Percentiles rank a stretch among this genome's conserved stretches.
phyloP scores from a whole-genome alignment of 495 filamentous ascomycete genomes.

The Xylaria sp. region DNA sequence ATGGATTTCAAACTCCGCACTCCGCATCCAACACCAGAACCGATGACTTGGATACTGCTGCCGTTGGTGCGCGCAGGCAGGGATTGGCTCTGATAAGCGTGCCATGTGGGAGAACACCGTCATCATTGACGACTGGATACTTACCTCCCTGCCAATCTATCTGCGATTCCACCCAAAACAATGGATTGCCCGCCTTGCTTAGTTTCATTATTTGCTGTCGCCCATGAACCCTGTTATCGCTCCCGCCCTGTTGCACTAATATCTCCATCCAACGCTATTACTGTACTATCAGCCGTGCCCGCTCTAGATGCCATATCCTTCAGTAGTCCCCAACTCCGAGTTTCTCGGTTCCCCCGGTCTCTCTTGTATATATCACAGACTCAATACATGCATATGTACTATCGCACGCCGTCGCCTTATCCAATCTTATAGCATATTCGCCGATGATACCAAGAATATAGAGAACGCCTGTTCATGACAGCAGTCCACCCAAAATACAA shows the following conservation, averaged over 20 bases:
- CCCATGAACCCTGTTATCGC: neutral
- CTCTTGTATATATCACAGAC: neutral
- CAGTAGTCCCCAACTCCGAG: constrained; percentile 1
- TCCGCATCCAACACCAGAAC: neutral
- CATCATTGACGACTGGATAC: constrained; percentile 7
- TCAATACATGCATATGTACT: neutral
- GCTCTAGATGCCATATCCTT: constrained; percentile 4
- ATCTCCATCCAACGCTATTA: neutral
- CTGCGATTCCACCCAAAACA: neutral
- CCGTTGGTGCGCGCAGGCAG: constrained; percentile 5
- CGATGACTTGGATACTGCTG: neutral
- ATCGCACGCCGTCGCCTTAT: neutral
- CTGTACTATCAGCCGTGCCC: neutral
- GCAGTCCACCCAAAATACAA: neutral
- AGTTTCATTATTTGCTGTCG: neutral
- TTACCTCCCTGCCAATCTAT: neutral
- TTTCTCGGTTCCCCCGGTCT: neutral
- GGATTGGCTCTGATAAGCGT: constrained; percentile 15
- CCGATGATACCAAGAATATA: neutral
- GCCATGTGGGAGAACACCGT: neutral
- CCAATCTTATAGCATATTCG: neutral
- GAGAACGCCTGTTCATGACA: neutral
- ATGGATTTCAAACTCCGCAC: neutral
- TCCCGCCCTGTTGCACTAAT: neutral
- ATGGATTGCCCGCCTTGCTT: neutral